Evolutionary conservation across 345 rosid species (phyloP), one percentile per base, ranked within the genome.

Genomic region (Draba incana): DNA sequence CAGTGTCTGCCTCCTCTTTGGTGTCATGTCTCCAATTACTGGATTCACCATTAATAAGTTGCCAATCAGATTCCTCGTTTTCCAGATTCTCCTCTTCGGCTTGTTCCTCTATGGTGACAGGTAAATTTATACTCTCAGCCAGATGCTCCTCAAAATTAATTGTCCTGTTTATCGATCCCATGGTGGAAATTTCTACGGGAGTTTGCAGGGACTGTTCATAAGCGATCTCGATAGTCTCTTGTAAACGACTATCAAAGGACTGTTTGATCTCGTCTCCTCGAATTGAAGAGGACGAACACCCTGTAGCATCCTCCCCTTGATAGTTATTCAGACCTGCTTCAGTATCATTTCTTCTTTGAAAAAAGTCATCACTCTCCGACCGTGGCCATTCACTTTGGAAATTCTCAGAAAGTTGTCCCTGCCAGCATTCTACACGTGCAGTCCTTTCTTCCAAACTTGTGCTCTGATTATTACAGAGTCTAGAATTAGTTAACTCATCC

Each of bases 361-460:
- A 68, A 57, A 75, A 35, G 11, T 78, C 81, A 59, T 33, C 47
- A 68, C 55, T 57, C 7, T 70, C 71, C 1, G 72, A 62, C 65
- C 56, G 71, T 71, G 48, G 81, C 77, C 71, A 47, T 48, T 75
- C 81, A 52, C 84, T 68, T n/a, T 44, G 70, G 64, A 66, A 71
- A 79, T 39, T 65, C 77, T 74, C 85, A 68, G 85, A 54, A 65
- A 75, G 78, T 52, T 61, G 85, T 62, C 78, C 85, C 52, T 75
- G 78, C 78, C 75, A 72, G 27, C 76, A 83, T 76, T 75, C 86
- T 47, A 75, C 78, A 53, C 45, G 46, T 68, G 81, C 80, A 20
- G 78, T 52, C 55, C 80, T 63, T 68, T 74, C 89, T 66, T 75
- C 82, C 67, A 51, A 54, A 75, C 74, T 81, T 53, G 69, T 49